Evolutionary conservation across 2,329 filamentous ascomycete species (phyloP), one percentile per base, ranked within the genome.

Genomic region (Penicillium italicum): DNA sequence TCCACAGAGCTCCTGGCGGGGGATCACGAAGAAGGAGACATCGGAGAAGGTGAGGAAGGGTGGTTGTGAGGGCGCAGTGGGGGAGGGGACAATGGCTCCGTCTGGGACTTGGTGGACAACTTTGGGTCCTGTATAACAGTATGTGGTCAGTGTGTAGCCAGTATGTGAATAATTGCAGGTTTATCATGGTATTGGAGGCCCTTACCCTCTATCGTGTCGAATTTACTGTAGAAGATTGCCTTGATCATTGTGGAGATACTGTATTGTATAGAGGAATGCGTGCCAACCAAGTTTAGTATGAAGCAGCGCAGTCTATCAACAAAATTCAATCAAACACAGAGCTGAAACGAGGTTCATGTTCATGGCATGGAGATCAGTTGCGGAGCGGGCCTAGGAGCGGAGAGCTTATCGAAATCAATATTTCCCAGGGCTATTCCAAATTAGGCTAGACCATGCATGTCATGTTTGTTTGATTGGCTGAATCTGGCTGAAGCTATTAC

Each of bases 1-100:
- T 72, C 96, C 95, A 81, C 93, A 96, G 70, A 99, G 94, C 67
- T 93, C 89, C 74, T 96, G 91, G 51, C 90, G 88, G 18, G 94
- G 94, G 67, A 99, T 96, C 69, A 99, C 88, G 77, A 96, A 97
- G 71, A 93, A 88, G 16, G 90, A 89, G 63, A 97, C 83, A 49
- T 90, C 86, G 62, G 89, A 85, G 75, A 96, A 97, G 74, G 91
- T 86, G 69, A 97, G 84, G 60, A 96, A 84, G 3, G 87, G 86
- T 79, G 77, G 68, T 78, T 83, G 62, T 72, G 72, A 60, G 66
- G 75, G 72, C 33, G 79, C 70, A 57, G 78, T 79, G 57, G 63
- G 72, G 61, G 67, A 75, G 37, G 76, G 74, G 11, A 76, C 75
- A 61, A 87, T 82, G 55, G 81, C 80, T 64, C 82, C 82, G 58